Evolutionary conservation across 192 early-diverging fungal species (phyloP).

Genomic region (Coemansia sp.): DNA sequence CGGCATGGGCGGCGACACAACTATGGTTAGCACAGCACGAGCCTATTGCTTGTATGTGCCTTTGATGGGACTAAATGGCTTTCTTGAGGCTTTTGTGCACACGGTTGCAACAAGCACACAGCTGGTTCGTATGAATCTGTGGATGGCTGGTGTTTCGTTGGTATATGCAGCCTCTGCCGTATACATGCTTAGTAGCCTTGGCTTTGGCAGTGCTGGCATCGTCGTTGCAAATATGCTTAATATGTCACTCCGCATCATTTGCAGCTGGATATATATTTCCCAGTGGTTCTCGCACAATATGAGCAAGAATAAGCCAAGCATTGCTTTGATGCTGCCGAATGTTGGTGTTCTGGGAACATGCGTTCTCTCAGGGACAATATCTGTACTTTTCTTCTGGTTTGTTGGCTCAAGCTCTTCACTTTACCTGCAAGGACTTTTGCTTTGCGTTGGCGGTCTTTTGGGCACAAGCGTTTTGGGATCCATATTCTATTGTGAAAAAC

Average conservation of each 20-base stretch:
- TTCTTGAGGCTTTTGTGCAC: slow-evolving; percentile 92
- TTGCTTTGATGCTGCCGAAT: slow-evolving; percentile 32
- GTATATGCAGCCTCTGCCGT: slow-evolving; percentile 66
- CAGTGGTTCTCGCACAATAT: slow-evolving; percentile 56
- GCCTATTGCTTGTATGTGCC: slow-evolving; percentile 91
- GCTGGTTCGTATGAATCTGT: slow-evolving; percentile 63
- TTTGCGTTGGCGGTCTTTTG: slow-evolving; percentile 18
- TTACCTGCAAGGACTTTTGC: slow-evolving; percentile 5
- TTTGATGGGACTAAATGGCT: slow-evolving; percentile 91
- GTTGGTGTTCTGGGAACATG: slow-evolving; percentile 26
- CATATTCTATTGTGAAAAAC: slow-evolving; percentile 37
- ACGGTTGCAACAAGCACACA: slow-evolving; percentile 71
- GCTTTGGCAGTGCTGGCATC: slow-evolving; percentile 73
- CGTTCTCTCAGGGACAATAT: slow-evolving; percentile 14
- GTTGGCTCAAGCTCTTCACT: background rate
- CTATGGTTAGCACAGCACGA: slow-evolving; percentile 61
- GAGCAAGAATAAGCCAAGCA: background rate
- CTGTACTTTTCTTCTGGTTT: background rate
- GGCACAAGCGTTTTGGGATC: slow-evolving; percentile 19
- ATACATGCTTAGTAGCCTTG: slow-evolving; percentile 60
- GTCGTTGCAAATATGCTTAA: slow-evolving; percentile 86
- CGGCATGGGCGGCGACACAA: slow-evolving; percentile 54
- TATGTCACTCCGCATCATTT: slow-evolving; percentile 73
- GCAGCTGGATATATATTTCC: slow-evolving; percentile 66
- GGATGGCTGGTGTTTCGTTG: slow-evolving; percentile 74